phyloP scores from a whole-genome alignment of 192 early-diverging fungal genomes.

The Coemansia sp. region DNA sequence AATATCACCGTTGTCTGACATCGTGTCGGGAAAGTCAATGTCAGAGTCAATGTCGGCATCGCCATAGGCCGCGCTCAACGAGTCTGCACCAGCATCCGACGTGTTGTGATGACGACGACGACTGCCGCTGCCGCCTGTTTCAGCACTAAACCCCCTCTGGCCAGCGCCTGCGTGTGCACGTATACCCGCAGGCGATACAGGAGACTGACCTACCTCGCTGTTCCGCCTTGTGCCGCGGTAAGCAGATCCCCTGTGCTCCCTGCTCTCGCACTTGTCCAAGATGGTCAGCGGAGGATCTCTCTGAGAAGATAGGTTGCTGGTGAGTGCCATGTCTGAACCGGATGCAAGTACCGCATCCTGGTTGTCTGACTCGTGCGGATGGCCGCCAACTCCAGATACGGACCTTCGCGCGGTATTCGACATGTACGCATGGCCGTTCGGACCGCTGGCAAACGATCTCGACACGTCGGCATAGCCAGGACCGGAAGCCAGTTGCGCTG shows the following conservation, averaged over 20 bases:
- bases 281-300: conserved; percentile 39
- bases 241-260: neutral
- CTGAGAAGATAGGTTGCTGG: conserved; percentile 50
- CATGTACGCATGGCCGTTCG: neutral
- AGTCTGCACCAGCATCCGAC: conserved; percentile 20
- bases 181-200: neutral
- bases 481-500: neutral
- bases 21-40: conserved; percentile 21
- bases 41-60: conserved; percentile 42
- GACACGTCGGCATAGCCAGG: neutral
- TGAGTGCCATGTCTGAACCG: conserved; percentile 11
- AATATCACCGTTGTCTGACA: conserved; percentile 30
- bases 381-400: conserved; percentile 9
- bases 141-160: conserved; percentile 29
- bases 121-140: conserved; percentile 13
- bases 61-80: conserved; percentile 37
- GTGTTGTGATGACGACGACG: conserved; percentile 2
- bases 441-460: neutral
- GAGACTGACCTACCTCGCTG: neutral
- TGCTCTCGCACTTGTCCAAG: conserved; percentile 21
- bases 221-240: neutral
- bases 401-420: conserved; percentile 21
- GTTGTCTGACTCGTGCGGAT: conserved; percentile 7
- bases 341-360: neutral
- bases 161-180: neutral